Percentiles rank a stretch among this genome's conserved stretches.
Evolutionary conservation across 2,329 filamentous ascomycete genomes (phyloP).

Genomic region (Balansia obtecta): DNA sequence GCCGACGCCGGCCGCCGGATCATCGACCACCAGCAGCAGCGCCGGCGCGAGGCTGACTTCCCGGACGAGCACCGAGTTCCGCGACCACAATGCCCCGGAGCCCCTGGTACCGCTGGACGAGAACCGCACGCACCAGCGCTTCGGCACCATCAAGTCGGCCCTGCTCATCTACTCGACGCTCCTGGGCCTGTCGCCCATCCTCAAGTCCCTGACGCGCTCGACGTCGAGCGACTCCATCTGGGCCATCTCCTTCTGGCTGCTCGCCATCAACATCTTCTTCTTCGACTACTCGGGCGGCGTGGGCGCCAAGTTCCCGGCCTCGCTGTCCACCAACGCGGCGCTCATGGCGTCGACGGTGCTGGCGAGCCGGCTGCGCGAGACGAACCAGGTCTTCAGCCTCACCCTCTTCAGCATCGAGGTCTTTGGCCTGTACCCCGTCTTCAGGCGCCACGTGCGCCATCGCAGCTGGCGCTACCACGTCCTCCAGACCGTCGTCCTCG

Average conservation of each 20-base stretch:
- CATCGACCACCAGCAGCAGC: conserved; percentile 35
- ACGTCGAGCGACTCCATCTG: conserved; percentile 93
- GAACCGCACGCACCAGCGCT: conserved; percentile 35
- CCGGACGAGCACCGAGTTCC: conserved; percentile 18
- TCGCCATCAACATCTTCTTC: conserved; percentile 93
- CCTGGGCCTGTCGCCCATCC: conserved; percentile 82
- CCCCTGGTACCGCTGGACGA: conserved; percentile 20
- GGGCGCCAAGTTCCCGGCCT: conserved; percentile 53
- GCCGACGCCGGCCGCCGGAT: conserved; percentile 11
- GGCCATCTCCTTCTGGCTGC: conserved; percentile 88
- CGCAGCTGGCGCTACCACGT: conserved; percentile 74
- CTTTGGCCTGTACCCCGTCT: conserved; percentile 95
- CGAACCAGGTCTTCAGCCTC: conserved; percentile 86
- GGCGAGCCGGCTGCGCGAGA: conserved; percentile 76
- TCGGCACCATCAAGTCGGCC: conserved; percentile 84
- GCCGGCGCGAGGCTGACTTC: conserved; percentile 11
- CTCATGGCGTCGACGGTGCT: conserved; percentile 94
- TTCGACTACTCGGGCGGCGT: conserved; percentile 82
- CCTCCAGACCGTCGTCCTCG: conserved; percentile 59
- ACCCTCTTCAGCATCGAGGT: conserved; percentile 96
- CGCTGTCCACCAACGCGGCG: conserved; percentile 84
- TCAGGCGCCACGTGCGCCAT: conserved; percentile 75
- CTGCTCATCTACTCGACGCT: conserved; percentile 87
- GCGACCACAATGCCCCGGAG: conserved; percentile 8
- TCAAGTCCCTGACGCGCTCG: conserved; percentile 89